Conservation (phyloP, 768 basidiomycete genomes). For the Pulveroboletus sp. region DNA sequence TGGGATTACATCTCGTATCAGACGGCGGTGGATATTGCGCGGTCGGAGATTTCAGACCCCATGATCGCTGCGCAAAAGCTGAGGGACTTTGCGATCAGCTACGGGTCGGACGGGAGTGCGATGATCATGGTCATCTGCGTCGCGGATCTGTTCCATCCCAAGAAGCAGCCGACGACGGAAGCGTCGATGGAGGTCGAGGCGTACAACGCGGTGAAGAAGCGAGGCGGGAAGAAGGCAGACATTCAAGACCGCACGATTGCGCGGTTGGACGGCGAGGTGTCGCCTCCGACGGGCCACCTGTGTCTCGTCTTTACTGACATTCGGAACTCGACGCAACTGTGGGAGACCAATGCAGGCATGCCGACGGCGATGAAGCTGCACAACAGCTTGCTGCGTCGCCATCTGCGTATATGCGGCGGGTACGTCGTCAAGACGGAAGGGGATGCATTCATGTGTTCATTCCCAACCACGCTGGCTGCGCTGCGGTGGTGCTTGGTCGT, state of each 20-base stretch:
- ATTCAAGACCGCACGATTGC: constrained; percentile 54
- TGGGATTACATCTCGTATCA: constrained; percentile 96
- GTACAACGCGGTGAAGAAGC: constrained; percentile 28
- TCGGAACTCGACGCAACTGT: constrained; percentile 91
- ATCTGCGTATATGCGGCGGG: constrained; percentile 85
- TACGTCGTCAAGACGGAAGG: constrained; percentile 99
- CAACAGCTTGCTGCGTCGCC: constrained; percentile 79
- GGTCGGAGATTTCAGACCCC: constrained; percentile 61
- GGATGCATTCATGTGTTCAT: constrained; percentile 98
- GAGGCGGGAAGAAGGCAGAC: constrained; percentile 42
- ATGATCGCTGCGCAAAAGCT: constrained; percentile 96
- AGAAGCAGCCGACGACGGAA: constrained; percentile 37
- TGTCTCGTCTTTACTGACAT: constrained; percentile 98
- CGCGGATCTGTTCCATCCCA: constrained; percentile 66
- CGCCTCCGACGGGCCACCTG: constrained; percentile 80
- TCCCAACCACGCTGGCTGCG: constrained; percentile 82
- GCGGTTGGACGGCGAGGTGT: constrained; percentile 72
- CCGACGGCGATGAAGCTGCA: constrained; percentile 88
- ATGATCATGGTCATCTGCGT: constrained; percentile 98
- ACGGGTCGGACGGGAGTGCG: constrained; percentile 87
- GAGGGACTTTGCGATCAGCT: constrained; percentile 94
- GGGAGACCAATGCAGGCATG: constrained; percentile 97
- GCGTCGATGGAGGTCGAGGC: constrained; percentile 37
- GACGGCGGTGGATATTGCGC: constrained; percentile 93
- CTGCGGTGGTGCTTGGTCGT: constrained; percentile 88